Percentiles rank a stretch among this genome's conserved stretches.
phyloP scores from a whole-genome alignment of 768 basidiomycete species.

The Lactifluus echinatus region DNA sequence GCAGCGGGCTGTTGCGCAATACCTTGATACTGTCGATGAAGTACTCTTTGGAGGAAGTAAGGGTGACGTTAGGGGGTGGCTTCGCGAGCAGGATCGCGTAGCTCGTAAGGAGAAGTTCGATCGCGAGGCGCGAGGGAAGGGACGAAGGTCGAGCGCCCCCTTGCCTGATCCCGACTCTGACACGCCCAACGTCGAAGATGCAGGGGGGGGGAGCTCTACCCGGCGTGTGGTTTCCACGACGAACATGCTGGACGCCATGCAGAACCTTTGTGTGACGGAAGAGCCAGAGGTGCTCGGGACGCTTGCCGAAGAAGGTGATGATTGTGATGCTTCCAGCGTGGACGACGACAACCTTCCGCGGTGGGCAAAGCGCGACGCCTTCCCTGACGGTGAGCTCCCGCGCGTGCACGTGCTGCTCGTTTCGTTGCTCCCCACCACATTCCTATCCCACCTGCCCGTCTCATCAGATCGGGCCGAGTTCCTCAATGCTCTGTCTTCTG shows the following conservation, averaged over 20 bases:
- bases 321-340: constrained; percentile 26
- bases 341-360: constrained; percentile 68
- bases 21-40: constrained; percentile 73
- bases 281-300: constrained; percentile 52
- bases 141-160: constrained; percentile 40
- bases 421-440: constrained; percentile 47
- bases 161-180: constrained; percentile 27
- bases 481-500: constrained; percentile 55
- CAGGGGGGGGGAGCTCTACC: constrained; percentile 21
- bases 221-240: constrained; percentile 54
- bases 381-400: constrained; percentile 46
- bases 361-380: constrained; percentile 63
- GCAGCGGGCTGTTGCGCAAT: constrained; percentile 44
- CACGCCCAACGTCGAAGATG: constrained; percentile 7
- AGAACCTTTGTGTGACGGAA: constrained; percentile 35
- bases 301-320: constrained; percentile 36
- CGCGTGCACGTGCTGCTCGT: constrained; percentile 56
- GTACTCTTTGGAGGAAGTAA: constrained; percentile 61
- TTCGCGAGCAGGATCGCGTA: constrained; percentile 37
- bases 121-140: constrained; percentile 32
- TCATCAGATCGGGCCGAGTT: constrained; percentile 32
- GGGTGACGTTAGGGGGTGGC: constrained; percentile 41
- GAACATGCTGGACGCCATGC: constrained; percentile 48
- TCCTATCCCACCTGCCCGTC: constrained; percentile 34
- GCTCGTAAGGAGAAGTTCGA: constrained; percentile 35